These are phyloP conservation scores for Diplodia scrobiculata DNA, from an alignment of 2,329 filamentous ascomycete genomes.

Conservation along the genomic window DNA sequence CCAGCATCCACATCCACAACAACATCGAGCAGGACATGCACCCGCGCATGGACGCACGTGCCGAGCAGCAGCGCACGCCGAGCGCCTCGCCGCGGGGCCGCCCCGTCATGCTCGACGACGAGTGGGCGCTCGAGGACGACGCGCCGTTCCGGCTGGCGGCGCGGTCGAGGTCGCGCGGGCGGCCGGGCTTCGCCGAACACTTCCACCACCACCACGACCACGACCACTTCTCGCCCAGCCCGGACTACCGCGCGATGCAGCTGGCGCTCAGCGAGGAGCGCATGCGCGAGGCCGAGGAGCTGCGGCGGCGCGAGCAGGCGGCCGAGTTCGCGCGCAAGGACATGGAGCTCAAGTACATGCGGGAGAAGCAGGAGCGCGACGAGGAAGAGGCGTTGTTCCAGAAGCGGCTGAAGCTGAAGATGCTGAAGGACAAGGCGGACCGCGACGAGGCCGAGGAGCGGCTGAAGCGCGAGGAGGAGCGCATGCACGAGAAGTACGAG, in stretches of 20 bases:
- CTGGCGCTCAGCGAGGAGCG: conserved; percentile 18
- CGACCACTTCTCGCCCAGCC: conserved; percentile 26
- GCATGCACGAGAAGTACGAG: conserved; percentile 40
- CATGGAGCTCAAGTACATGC: conserved; percentile 30
- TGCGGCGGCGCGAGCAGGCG: conserved; percentile 37
- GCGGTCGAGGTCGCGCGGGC: conserved; percentile 34
- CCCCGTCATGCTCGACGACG: conserved; percentile 39
- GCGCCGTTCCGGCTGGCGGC: conserved; percentile 34
- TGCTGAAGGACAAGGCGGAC: conserved; percentile 37
- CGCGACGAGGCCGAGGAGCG: conserved; percentile 38
- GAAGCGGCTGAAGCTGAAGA: conserved; percentile 42
- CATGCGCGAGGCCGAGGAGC: conserved; percentile 28
- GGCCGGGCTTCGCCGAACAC: conserved; percentile 38
- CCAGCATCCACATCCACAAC: conserved; percentile 53
- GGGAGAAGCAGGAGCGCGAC: conserved; percentile 29
- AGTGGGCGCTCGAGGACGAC: conserved; percentile 43
- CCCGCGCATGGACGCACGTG: conserved; percentile 40
- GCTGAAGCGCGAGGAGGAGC: conserved; percentile 34
- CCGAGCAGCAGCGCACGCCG: conserved; percentile 38
- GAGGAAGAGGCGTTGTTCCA: conserved; percentile 44
- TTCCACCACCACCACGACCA: conserved; percentile 32
- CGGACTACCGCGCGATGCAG: conserved; percentile 33
- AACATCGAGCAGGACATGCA: conserved; percentile 46
- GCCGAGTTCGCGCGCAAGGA: conserved; percentile 34
- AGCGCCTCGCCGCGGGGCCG: conserved; percentile 36